Base-by-base conservation (phyloP, 1,284 basidiomycete species). In the Cryptococcus sp. region DNA sequence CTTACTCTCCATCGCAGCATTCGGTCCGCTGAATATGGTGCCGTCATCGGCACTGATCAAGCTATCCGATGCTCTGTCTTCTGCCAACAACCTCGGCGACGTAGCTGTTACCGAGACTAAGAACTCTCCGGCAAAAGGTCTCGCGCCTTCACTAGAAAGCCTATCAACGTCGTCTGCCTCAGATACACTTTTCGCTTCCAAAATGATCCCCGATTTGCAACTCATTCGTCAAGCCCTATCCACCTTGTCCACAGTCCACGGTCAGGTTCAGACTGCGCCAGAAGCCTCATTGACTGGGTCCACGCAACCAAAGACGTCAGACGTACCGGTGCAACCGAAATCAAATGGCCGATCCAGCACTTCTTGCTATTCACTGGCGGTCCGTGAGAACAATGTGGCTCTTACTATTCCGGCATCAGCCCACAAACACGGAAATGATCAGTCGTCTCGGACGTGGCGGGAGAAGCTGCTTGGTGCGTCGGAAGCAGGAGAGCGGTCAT, bases 151-250 rank as follows among this genome's bases (percentile, higher is more conserved):
- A 34, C 29, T 13, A 13, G 29, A 10, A 34, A 7, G 8, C 29
- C 3, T 34, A 34, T 34, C 29, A 19, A 22, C 49, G 17, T 37
- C 50, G 11, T 34, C 47, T n/a, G 50, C 50, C 25, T 38, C 44
- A n/a, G 45, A 43, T 5, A n/a, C 57, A 8, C 29, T 61, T 2
- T 19, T 49, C 25, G n/a, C 57, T 41, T 62, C 63, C 0, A 51
- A 46, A 10, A 55, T 46, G 7, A 59, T 63, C 17, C 60, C 66
- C 0, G 69, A 71, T 48, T 47, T 66, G 3, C 59, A 67, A 5
- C 51, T 65, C 20, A 68, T 69, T 52, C 51, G 57, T 19, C 61
- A 70, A 43, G 67, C 67, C 3, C 47, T 70, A 16, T 65, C 66
- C 5, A 66, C 63, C 23, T 55, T 68, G n/a, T 65, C 68, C 1